phyloP scores from a whole-genome alignment of 2,329 filamentous ascomycete genomes.

The Acephala macrosclerotiorum region DNA sequence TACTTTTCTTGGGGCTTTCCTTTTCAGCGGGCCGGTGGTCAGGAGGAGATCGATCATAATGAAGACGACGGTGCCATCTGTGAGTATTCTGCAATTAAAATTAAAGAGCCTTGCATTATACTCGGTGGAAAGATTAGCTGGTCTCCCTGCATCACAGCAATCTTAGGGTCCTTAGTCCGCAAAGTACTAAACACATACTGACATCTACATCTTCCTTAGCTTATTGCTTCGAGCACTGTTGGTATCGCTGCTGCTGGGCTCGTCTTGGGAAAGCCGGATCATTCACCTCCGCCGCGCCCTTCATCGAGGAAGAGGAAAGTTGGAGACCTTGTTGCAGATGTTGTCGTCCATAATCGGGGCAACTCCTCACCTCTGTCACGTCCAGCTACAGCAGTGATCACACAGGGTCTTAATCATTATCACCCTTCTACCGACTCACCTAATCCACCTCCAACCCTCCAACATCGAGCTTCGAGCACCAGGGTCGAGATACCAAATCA shows the following conservation, averaged over 20 bases:
- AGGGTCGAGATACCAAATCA: conserved; percentile 36
- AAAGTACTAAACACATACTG: conserved; percentile 22
- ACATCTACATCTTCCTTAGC: conserved; percentile 35
- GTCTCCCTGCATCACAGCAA: not conserved
- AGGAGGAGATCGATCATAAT: conserved; percentile 35
- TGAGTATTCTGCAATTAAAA: conserved; percentile 34
- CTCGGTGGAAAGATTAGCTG: conserved; percentile 9
- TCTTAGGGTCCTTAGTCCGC: not conserved
- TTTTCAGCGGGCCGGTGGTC: conserved; percentile 33
- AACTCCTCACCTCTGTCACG: conserved; percentile 37
- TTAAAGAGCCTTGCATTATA: conserved; percentile 22
- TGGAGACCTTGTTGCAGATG: conserved; percentile 31
- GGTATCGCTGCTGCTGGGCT: conserved; percentile 45
- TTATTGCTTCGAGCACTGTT: conserved; percentile 47
- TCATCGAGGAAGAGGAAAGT: conserved; percentile 43
- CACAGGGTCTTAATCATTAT: conserved; percentile 33
- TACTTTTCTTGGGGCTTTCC: conserved; percentile 33
- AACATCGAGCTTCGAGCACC: conserved; percentile 28
- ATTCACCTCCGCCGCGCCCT: conserved; percentile 35
- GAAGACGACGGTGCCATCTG: conserved; percentile 45
- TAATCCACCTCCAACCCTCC: conserved; percentile 27
- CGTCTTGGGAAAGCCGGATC: conserved; percentile 43
- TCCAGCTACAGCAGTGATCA: conserved; percentile 40
- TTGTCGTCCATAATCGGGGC: conserved; percentile 33
- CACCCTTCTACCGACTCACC: conserved; percentile 27